These are phyloP conservation scores for Exophiala oligosperma DNA, from an alignment of 2,329 filamentous ascomycete genomes.

Conservation along the genomic window DNA sequence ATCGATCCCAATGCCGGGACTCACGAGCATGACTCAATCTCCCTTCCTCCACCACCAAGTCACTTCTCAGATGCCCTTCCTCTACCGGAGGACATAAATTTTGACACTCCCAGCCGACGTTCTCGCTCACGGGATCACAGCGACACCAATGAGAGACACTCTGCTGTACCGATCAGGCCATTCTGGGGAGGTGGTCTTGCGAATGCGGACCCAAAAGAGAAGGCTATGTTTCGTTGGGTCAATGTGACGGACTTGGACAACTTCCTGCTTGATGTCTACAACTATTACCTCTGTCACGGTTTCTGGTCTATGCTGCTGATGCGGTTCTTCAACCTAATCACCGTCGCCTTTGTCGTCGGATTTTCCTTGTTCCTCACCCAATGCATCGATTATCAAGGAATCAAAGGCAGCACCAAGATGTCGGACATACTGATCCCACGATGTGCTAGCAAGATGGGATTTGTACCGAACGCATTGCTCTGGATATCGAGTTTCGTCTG, in stretches of 20 bases:
- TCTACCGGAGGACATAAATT: neutral
- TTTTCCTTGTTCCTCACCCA: conserved; percentile 82
- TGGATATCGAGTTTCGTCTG: conserved; percentile 88
- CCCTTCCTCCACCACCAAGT: conserved; percentile 25
- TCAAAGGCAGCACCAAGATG: conserved; percentile 60
- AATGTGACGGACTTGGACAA: conserved; percentile 87
- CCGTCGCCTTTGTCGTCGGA: conserved; percentile 77
- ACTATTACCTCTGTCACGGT: conserved; percentile 80
- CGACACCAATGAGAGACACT: conserved; percentile 30
- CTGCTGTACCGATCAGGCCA: conserved; percentile 23
- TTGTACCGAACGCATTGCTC: conserved; percentile 72
- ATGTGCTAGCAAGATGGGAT: conserved; percentile 74
- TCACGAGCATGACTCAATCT: conserved; percentile 18
- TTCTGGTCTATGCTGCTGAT: conserved; percentile 81
- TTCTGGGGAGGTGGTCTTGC: conserved; percentile 34
- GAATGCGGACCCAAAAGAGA: conserved; percentile 64
- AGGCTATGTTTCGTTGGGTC: conserved; percentile 88
- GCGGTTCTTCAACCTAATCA: conserved; percentile 71
- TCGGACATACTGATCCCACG: conserved; percentile 66
- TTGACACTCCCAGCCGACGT: conserved; percentile 1
- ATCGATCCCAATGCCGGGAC: conserved; percentile 49
- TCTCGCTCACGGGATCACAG: neutral
- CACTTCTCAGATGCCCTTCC: conserved; percentile 14
- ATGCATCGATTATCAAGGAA: conserved; percentile 77
- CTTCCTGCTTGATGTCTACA: conserved; percentile 82